Evolutionary conservation across 345 rosid genomes (phyloP).

Genomic region (Eucalyptus curtisii): DNA sequence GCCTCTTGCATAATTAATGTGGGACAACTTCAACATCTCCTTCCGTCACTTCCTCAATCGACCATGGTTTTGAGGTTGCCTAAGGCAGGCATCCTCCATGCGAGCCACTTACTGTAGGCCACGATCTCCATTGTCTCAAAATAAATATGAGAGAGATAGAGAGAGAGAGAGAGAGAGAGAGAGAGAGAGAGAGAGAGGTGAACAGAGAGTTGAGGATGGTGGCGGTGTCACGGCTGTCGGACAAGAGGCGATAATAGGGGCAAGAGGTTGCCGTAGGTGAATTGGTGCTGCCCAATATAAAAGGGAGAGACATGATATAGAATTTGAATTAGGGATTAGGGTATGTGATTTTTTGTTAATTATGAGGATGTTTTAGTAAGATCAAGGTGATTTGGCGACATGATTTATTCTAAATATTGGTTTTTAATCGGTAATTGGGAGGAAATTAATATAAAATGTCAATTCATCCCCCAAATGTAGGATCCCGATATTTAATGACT

Average conservation of each 20-base stretch:
- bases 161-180: too few species aligned
- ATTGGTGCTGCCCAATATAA: background rate
- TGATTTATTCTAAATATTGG: background rate
- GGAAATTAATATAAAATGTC: background rate
- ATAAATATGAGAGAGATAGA: background rate
- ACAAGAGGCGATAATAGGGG: background rate
- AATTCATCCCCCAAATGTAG: background rate
- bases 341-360: background rate
- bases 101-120: background rate
- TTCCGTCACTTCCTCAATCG: too few species aligned
- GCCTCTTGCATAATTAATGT: too few species aligned
- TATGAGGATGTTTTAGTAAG: background rate
- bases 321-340: background rate
- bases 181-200: background rate
- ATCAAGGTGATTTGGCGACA: background rate
- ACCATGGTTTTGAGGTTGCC: background rate
- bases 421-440: background rate
- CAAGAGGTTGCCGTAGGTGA: background rate
- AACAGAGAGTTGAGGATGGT: background rate
- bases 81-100: background rate
- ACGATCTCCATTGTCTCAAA: background rate
- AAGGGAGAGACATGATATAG: background rate
- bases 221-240: background rate
- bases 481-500: background rate
- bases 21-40: background rate